phyloP scores from a whole-genome alignment of 352 stramenopile genomes.

The Globisporangium radiosum region DNA sequence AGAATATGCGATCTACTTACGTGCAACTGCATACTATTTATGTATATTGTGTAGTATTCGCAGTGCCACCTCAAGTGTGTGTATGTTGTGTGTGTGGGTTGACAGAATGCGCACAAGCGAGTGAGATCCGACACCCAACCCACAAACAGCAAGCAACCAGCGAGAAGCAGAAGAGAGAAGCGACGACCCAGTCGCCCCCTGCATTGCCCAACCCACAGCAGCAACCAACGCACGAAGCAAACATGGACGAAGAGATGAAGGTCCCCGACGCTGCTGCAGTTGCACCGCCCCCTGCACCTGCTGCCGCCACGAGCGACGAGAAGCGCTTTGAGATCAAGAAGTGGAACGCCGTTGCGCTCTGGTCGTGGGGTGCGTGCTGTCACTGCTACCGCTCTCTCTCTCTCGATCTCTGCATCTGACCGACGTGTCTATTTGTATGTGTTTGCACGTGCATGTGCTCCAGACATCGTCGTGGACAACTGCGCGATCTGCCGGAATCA shows the following conservation, averaged over 20 bases:
- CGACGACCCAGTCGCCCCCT: not conserved
- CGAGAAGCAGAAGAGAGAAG: not conserved
- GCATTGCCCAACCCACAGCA: too few species aligned
- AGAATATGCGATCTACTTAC: too few species aligned
- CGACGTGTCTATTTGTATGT: constrained; percentile 9
- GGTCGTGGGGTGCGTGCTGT: constrained; percentile 91
- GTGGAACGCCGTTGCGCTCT: constrained; percentile 98
- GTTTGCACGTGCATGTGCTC: constrained; percentile 3
- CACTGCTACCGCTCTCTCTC: not conserved
- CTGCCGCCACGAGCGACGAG: constrained; percentile 27
- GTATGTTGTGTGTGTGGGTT: too few species aligned
- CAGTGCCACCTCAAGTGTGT: too few species aligned
- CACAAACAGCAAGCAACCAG: not conserved
- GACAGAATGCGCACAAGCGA: not conserved
- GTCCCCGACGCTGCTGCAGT: constrained; percentile 19
- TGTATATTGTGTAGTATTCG: too few species aligned
- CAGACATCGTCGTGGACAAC: constrained; percentile 87
- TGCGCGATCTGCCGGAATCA: constrained; percentile 99
- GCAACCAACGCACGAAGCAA: not conserved
- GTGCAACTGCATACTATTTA: too few species aligned
- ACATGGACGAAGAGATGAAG: constrained; percentile 78
- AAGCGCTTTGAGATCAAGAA: constrained; percentile 99
- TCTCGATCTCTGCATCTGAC: not conserved
- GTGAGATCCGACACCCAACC: not conserved
- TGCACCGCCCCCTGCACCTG: constrained; percentile 10